Percentiles rank a stretch among this genome's conserved stretches.
These are phyloP conservation scores for Leccinum pachyderme DNA, from an alignment of 1,284 basidiomycete species.

Conservation along the genomic window DNA sequence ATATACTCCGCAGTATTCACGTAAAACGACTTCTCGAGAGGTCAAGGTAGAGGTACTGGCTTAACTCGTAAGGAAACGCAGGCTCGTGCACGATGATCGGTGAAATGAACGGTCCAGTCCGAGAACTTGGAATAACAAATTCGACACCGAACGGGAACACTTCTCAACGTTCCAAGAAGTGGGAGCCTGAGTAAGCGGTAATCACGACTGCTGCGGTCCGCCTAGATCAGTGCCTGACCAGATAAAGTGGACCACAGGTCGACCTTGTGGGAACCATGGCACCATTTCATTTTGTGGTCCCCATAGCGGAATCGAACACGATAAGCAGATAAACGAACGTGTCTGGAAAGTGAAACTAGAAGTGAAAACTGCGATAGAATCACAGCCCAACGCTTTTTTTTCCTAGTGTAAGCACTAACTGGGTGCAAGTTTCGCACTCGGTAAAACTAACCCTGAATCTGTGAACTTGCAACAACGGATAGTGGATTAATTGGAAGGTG, in stretches of 20 bases:
- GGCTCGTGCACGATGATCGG: constrained; percentile 21
- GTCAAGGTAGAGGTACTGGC: constrained; percentile 10
- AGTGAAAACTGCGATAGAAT: constrained; percentile 7
- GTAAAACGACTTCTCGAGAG: constrained; percentile 12
- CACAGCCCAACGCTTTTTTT: constrained; percentile 1
- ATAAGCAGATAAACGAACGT: constrained; percentile 21
- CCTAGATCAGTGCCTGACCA: constrained; percentile 32
- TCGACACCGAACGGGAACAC: constrained; percentile 1
- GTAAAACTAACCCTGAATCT: constrained; percentile 23
- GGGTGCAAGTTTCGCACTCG: constrained; percentile 7
- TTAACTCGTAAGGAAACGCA: constrained; percentile 11
- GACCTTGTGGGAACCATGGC: constrained; percentile 20
- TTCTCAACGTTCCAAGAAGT: constrained; percentile 14
- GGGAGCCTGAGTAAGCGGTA: constrained; percentile 24
- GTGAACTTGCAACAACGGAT: constrained; percentile 8
- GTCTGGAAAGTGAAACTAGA: constrained; percentile 6
- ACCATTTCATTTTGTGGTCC: constrained; percentile 26
- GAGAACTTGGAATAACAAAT: constrained; percentile 19
- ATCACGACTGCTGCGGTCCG: constrained; percentile 25
- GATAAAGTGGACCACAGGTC: constrained; percentile 22
- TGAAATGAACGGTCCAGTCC: constrained; percentile 25
- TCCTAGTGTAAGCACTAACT: not conserved
- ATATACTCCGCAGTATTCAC: constrained; percentile 2
- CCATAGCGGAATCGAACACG: constrained; percentile 14
- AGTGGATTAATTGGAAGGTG: constrained; percentile 7